These are phyloP conservation scores for Yamadazyma kanchanaburiensis DNA, from an alignment of 1,139 yeast genomes.

Conservation along the genomic window DNA sequence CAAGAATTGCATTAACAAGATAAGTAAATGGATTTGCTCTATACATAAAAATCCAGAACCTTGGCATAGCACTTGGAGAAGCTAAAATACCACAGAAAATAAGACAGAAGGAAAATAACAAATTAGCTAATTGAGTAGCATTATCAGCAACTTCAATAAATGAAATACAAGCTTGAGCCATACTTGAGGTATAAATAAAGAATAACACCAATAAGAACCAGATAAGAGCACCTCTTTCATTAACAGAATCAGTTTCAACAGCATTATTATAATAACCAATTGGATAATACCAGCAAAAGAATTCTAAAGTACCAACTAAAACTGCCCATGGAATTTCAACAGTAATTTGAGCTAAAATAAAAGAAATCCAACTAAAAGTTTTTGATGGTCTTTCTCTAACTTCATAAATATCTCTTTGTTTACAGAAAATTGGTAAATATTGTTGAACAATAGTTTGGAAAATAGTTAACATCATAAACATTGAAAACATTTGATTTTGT, in stretches of 20 bases:
- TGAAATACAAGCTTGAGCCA: constrained; percentile 38
- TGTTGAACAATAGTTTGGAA: constrained; percentile 56
- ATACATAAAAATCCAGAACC: constrained; percentile 36
- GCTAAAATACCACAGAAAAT: constrained; percentile 35
- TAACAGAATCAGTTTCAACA: constrained; percentile 19
- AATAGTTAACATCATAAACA: constrained; percentile 50
- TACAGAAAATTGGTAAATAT: constrained; percentile 29
- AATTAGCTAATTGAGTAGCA: constrained; percentile 32
- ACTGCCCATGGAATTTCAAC: constrained; percentile 78
- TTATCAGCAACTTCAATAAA: constrained; percentile 36
- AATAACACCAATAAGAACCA: constrained; percentile 42
- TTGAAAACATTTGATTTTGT: constrained; percentile 47
- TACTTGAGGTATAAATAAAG: constrained; percentile 31
- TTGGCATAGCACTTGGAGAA: constrained; percentile 21
- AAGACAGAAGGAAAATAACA: constrained; percentile 27
- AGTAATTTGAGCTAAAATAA: constrained; percentile 58
- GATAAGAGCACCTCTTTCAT: constrained; percentile 39
- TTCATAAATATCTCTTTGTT: constrained; percentile 35
- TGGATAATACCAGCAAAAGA: constrained; percentile 79
- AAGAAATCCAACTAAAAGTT: constrained; percentile 26
- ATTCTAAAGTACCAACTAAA: constrained; percentile 61
- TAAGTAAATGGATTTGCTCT: constrained; percentile 30
- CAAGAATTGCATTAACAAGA: constrained; percentile 47
- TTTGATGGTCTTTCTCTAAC: constrained; percentile 34
- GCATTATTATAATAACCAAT: constrained; percentile 63